Evolutionary conservation across 139 green algal genomes (phyloP).

Genomic region (Closterium sp.): DNA sequence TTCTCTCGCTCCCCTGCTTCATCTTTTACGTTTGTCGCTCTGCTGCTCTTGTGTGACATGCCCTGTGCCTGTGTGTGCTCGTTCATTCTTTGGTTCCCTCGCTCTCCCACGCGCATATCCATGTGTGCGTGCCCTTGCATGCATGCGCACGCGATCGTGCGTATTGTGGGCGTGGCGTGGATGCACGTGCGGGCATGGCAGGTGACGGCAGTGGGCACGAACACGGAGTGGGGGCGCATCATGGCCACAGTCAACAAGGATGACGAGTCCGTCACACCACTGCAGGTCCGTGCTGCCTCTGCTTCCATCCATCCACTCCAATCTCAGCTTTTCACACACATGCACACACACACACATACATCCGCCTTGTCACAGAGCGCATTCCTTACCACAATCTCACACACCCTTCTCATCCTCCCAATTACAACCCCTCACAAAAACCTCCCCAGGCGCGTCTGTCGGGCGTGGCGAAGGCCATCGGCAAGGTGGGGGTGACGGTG

Average conservation of each 20-base stretch:
- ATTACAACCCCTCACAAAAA: not conserved
- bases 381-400: too few relatives aligned
- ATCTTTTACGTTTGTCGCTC: not conserved
- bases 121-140: not conserved
- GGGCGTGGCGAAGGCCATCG: slow-evolving; percentile 74
- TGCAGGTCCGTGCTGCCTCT: slow-evolving; percentile 66
- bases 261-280: slow-evolving; percentile 79
- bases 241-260: slow-evolving; percentile 52
- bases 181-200: not conserved
- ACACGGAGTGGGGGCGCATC: slow-evolving; percentile 86
- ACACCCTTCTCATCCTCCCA: too few relatives aligned
- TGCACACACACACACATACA: too few relatives aligned
- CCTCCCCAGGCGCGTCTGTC: slow-evolving; percentile 57
- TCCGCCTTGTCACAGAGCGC: too few relatives aligned
- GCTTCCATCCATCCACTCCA: too few relatives aligned
- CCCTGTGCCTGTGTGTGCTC: not conserved
- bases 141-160: not conserved
- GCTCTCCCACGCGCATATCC: too few relatives aligned
- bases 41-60: not conserved
- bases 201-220: slow-evolving; percentile 75
- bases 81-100: too few relatives aligned
- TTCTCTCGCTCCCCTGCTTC: not conserved
- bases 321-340: too few relatives aligned
- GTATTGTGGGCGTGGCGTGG: not conserved
- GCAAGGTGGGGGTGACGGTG: slow-evolving; percentile 90